A percentile compares a stretch with the other conserved stretches of the same genome.
Conservation (phyloP, 2,329 filamentous ascomycete species). For the Zymoseptoria passerinii region DNA sequence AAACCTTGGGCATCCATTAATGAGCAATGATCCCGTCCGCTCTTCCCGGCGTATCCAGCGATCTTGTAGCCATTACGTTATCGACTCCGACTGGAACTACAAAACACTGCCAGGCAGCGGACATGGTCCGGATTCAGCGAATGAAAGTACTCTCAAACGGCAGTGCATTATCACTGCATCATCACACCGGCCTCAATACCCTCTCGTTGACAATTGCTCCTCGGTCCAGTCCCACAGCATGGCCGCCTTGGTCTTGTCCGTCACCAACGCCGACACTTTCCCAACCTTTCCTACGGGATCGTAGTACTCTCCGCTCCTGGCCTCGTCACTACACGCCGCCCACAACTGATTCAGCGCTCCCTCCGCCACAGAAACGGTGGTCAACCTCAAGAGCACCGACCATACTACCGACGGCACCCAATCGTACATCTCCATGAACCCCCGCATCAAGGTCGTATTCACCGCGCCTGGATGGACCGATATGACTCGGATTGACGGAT, state of each 20-base stretch:
- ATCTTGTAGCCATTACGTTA: too few relatives aligned
- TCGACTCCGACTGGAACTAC: background rate
- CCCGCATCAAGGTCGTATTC: slow-evolving; percentile 33
- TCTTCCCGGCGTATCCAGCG: background rate
- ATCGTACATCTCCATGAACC: background rate
- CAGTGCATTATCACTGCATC: background rate
- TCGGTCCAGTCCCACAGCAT: background rate
- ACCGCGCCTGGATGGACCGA: slow-evolving; percentile 45
- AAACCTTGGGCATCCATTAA: background rate
- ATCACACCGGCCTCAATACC: too few relatives aligned
- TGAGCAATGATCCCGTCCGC: background rate
- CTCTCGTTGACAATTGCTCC: background rate
- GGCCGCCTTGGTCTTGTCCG: background rate
- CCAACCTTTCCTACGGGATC: slow-evolving; percentile 24
- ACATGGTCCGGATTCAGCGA: background rate
- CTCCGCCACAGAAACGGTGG: slow-evolving; percentile 8
- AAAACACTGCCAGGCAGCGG: background rate
- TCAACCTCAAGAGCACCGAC: background rate
- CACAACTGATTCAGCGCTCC: slow-evolving; percentile 20
- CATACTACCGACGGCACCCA: slow-evolving; percentile 1
- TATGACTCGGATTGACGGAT: slow-evolving; percentile 39
- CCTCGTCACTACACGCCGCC: slow-evolving; percentile 13
- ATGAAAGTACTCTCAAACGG: background rate
- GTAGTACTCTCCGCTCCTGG: slow-evolving; percentile 25
- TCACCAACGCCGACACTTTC: background rate